Base-by-base conservation (phyloP, 2,329 filamentous ascomycete genomes). In the Alternaria sp. region DNA sequence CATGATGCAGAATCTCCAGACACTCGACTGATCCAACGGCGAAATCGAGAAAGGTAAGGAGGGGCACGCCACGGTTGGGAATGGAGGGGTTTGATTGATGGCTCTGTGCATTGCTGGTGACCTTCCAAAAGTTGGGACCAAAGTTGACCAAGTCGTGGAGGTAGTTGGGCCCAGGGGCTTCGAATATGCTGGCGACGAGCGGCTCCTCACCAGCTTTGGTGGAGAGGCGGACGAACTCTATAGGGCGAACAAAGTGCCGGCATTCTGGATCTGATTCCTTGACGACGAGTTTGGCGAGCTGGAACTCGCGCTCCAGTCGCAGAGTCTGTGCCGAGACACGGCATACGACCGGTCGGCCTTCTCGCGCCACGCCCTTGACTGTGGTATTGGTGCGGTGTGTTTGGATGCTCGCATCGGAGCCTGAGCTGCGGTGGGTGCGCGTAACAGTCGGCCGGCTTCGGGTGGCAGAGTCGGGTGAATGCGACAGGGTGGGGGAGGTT, bases 1-100 rank as follows among this genome's bases (percentile, higher is more conserved):
- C 89, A 78, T 97, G 93, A 71, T 98, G 94, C n/a, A 98, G 81
- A 47, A 96, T 88, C 77, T 97, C 94, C 48, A 96, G 80, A 73
- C 92, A 96, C 76, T 96, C 88, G 6, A 91, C 88, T 1, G 94
- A 91, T 24, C 94, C 94, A 59, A 97, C 92, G 30, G 94, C 94
- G 74, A 97, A 97, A 71, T 96, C 91, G 28, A 98, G 85, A 71
- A 97, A 97, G 16, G 87, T 84, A 47, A 90, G 85, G 6, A 97
- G 81, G 46, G 89, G 88, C 43, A 95, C 88, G 38, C 87, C 86
- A 18, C 86, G 83, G 18, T 83, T 82, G 7, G 67, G 62, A 4
- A 64, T 38, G 5, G 66, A 39, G 4, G 62, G 24, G 30, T 61
- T 38, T 5, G 68, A 49, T 20, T 67, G 64, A 66, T 63, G 69